A percentile compares a stretch with the other conserved stretches of the same genome.
phyloP scores from a whole-genome alignment of 2,329 filamentous ascomycete genomes.

The Didymella segeticola region DNA sequence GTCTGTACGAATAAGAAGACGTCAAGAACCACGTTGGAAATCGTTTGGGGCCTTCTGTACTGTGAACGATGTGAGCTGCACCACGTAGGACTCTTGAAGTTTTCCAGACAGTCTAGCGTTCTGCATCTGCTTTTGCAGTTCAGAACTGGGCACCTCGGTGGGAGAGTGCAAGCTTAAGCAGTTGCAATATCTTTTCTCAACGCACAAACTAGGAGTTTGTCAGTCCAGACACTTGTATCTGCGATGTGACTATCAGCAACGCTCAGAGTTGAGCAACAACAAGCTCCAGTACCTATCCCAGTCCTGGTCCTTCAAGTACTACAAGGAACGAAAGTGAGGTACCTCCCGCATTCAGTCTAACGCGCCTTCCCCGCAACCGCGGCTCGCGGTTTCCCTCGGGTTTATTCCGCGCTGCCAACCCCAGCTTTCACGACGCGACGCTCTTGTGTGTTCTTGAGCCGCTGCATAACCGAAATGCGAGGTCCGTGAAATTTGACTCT shows the following conservation, averaged over 20 bases:
- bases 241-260: too few species aligned
- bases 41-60: neutral
- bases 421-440: conserved; percentile 17
- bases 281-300: neutral
- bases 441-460: conserved; percentile 15
- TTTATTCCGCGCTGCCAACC: conserved; percentile 15
- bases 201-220: too few species aligned
- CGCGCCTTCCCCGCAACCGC: conserved; percentile 14
- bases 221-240: too few species aligned
- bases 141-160: neutral
- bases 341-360: conserved; percentile 11
- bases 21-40: neutral
- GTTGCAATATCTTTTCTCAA: too few species aligned
- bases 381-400: conserved; percentile 17
- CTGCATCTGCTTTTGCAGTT: neutral
- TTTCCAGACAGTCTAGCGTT: neutral
- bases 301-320: neutral
- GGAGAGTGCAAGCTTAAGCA: too few species aligned
- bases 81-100: neutral
- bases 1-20: conserved; percentile 8
- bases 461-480: conserved; percentile 19
- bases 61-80: neutral
- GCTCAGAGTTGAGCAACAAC: neutral
- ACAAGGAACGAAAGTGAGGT: conserved; percentile 1
- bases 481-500: conserved; percentile 7